Conservation (phyloP, 176 grass and related monocot species). For the Oryza glaberrima region DNA sequence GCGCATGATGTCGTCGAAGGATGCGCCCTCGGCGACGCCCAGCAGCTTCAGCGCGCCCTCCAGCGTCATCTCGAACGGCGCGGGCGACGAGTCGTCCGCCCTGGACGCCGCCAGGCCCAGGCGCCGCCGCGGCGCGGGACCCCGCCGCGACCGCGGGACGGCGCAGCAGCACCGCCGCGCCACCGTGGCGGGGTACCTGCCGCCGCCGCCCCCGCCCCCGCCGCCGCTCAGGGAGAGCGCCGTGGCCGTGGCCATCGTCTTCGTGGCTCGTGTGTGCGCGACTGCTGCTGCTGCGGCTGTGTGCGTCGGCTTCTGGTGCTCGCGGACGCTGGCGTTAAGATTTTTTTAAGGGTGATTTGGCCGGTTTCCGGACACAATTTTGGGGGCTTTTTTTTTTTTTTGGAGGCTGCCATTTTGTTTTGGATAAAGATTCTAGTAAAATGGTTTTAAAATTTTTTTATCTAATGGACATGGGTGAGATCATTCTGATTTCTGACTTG, state of each 20-base stretch:
- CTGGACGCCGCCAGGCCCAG: slow-evolving; percentile 51
- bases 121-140: slow-evolving; percentile 5
- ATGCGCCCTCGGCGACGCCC: slow-evolving; percentile 65
- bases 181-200: slow-evolving; percentile 19
- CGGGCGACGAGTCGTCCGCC: slow-evolving; percentile 72
- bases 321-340: slow-evolving; percentile 17
- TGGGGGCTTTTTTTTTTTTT: background rate
- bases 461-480: background rate
- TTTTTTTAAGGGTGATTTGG: slow-evolving; percentile 28
- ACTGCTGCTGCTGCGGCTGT: background rate
- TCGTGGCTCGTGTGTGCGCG: background rate
- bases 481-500: background rate
- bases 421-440: background rate
- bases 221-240: slow-evolving; percentile 55
- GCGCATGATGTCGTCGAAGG: slow-evolving; percentile 93
- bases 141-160: slow-evolving; percentile 24
- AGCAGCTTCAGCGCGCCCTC: slow-evolving; percentile 89
- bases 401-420: background rate
- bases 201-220: slow-evolving; percentile 30
- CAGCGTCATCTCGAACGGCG: slow-evolving; percentile 84
- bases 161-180: slow-evolving; percentile 34
- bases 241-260: slow-evolving; percentile 71
- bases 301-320: slow-evolving; percentile 36
- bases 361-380: slow-evolving; percentile 9
- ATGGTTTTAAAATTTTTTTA: background rate